Evolutionary conservation across 371 early-diverging fungal genomes (phyloP).

Genomic region (Mucor irregularis): DNA sequence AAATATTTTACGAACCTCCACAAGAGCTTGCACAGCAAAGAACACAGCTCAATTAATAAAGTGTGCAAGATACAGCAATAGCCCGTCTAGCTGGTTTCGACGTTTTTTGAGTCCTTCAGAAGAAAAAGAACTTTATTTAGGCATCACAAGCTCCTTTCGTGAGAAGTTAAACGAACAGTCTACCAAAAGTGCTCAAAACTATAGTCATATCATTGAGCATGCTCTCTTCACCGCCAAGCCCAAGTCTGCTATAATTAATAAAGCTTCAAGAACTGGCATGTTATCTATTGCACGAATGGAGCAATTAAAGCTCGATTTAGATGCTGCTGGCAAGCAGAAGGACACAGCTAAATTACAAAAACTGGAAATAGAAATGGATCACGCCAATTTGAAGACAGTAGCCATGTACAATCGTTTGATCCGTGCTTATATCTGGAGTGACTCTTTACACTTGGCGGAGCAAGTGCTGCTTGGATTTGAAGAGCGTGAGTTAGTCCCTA

Average conservation of each 20-base stretch:
- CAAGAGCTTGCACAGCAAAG: background rate
- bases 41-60: background rate
- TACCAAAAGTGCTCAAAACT: slow-evolving; percentile 27
- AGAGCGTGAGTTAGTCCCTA: slow-evolving; percentile 28
- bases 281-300: slow-evolving; percentile 23
- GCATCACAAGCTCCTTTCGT: slow-evolving; percentile 46
- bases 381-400: slow-evolving; percentile 15
- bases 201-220: slow-evolving; percentile 46
- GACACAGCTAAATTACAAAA: slow-evolving; percentile 13
- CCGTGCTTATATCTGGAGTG: slow-evolving; percentile 28
- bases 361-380: slow-evolving; percentile 23
- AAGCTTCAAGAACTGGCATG: slow-evolving; percentile 3
- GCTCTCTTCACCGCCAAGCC: slow-evolving; percentile 25
- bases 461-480: slow-evolving; percentile 18
- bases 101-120: slow-evolving; percentile 44
- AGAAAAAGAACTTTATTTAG: slow-evolving; percentile 41
- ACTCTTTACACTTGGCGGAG: slow-evolving; percentile 24
- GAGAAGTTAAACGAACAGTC: slow-evolving; percentile 35
- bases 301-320: slow-evolving; percentile 25
- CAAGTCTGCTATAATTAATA: background rate
- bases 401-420: slow-evolving; percentile 43
- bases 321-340: slow-evolving; percentile 25
- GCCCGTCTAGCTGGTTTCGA: slow-evolving; percentile 29
- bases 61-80: slow-evolving; percentile 1
- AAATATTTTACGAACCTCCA: slow-evolving; percentile 1